Evolutionary conservation across 768 basidiomycete species (phyloP).

Genomic region (Suillus cothurnatus): DNA sequence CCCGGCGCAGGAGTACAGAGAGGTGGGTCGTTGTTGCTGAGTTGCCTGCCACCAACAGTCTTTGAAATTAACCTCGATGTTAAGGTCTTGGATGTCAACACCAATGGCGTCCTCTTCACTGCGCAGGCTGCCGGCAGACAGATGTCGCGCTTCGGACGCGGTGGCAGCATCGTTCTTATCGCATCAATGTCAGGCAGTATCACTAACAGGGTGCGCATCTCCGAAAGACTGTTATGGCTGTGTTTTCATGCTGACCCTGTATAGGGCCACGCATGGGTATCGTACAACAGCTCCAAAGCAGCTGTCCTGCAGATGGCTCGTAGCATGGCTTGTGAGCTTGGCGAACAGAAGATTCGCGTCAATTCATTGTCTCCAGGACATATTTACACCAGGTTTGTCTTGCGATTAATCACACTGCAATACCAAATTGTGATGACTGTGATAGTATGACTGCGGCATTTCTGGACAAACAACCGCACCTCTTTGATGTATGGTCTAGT

Average conservation of each 20-base stretch:
- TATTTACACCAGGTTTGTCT: slow-evolving; percentile 64
- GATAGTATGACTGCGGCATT: slow-evolving; percentile 74
- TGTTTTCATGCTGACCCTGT: slow-evolving; percentile 8
- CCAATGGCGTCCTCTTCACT: slow-evolving; percentile 60
- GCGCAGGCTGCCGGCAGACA: slow-evolving; percentile 62
- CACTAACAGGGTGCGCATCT: slow-evolving; percentile 59
- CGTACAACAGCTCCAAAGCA: slow-evolving; percentile 78
- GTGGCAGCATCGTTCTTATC: slow-evolving; percentile 59
- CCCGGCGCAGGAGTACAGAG: slow-evolving; percentile 62
- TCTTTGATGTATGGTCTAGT: slow-evolving; percentile 66
- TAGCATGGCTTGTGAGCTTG: slow-evolving; percentile 83
- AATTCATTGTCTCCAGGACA: slow-evolving; percentile 79
- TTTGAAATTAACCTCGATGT: background rate
- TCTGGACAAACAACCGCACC: slow-evolving; percentile 63
- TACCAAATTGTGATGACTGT: background rate
- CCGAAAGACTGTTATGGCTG: background rate
- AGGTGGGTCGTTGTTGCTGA: slow-evolving; percentile 39
- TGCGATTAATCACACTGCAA: background rate
- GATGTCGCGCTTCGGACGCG: slow-evolving; percentile 50
- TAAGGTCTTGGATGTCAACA: slow-evolving; percentile 68
- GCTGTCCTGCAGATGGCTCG: slow-evolving; percentile 81
- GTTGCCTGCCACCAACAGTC: background rate
- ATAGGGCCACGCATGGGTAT: slow-evolving; percentile 74
- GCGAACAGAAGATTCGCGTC: slow-evolving; percentile 63
- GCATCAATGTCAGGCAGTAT: slow-evolving; percentile 69